Conservation (phyloP, 352 stramenopile genomes). For the Hyaloperonospora brassicae region DNA sequence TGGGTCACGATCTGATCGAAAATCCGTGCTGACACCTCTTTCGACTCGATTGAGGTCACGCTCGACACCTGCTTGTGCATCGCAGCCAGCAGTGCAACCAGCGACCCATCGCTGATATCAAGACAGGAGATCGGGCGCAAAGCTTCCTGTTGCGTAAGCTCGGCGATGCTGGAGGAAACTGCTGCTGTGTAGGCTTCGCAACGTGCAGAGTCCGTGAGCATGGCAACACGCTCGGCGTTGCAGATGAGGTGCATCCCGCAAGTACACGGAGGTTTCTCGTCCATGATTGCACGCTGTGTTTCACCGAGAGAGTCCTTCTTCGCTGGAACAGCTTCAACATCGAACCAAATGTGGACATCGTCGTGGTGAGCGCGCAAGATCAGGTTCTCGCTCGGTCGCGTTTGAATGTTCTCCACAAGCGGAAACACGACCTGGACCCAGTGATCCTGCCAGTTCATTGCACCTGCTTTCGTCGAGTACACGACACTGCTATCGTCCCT, state of each 20-base stretch:
- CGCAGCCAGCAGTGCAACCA: slow-evolving; percentile 55
- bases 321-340: slow-evolving; percentile 27
- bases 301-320: slow-evolving; percentile 26
- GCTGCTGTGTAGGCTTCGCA: slow-evolving; percentile 34
- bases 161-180: slow-evolving; percentile 18
- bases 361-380: slow-evolving; percentile 55
- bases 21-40: slow-evolving; percentile 71
- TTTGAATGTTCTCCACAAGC: slow-evolving; percentile 27
- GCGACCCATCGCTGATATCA: slow-evolving; percentile 70
- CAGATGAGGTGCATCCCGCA: slow-evolving; percentile 73
- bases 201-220: slow-evolving; percentile 51
- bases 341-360: slow-evolving; percentile 75
- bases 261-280: slow-evolving; percentile 51
- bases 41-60: slow-evolving; percentile 73
- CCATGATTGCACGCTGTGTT: slow-evolving; percentile 18
- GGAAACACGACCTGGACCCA: slow-evolving; percentile 78
- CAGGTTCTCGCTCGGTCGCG: slow-evolving; percentile 23
- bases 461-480: slow-evolving; percentile 58
- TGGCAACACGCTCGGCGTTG: slow-evolving; percentile 70
- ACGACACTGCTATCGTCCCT: slow-evolving; percentile 29
- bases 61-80: slow-evolving; percentile 32
- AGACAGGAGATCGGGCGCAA: slow-evolving; percentile 37
- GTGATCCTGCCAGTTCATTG: slow-evolving; percentile 79
- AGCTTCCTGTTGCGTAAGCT: slow-evolving; percentile 11
- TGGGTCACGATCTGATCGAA: slow-evolving; percentile 58